Percentiles rank a stretch among this genome's conserved stretches.
These are phyloP conservation scores for Aegilops tauschii DNA, from an alignment of 176 grass and related monocot genomes.

Conservation along the genomic window DNA sequence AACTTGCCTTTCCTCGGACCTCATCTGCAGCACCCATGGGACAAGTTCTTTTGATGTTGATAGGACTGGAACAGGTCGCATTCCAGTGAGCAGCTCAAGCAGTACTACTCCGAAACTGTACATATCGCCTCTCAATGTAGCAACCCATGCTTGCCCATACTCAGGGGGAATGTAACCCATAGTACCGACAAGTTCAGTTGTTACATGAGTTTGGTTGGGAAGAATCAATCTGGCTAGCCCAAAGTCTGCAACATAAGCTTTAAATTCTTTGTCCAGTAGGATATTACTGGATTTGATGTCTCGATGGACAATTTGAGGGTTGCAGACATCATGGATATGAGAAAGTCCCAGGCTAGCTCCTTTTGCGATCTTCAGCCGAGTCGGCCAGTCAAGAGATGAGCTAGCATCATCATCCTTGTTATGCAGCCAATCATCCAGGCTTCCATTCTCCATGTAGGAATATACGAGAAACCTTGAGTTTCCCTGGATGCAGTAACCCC, in stretches of 20 bases:
- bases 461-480: slow-evolving; percentile 61
- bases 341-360: slow-evolving; percentile 62
- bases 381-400: slow-evolving; percentile 60
- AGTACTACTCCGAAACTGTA: slow-evolving; percentile 87
- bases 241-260: slow-evolving; percentile 77
- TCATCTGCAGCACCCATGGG: slow-evolving; percentile 53
- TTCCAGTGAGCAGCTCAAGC: slow-evolving; percentile 76
- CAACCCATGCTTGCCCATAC: slow-evolving; percentile 67
- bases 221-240: slow-evolving; percentile 72
- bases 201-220: slow-evolving; percentile 72
- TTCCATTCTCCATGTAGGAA: slow-evolving; percentile 95
- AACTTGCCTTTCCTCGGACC: slow-evolving; percentile 29
- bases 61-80: slow-evolving; percentile 63
- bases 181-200: slow-evolving; percentile 74
- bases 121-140: slow-evolving; percentile 69
- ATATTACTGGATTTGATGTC: slow-evolving; percentile 93
- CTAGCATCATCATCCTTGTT: slow-evolving; percentile 33
- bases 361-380: slow-evolving; percentile 58
- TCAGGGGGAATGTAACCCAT: slow-evolving; percentile 87
- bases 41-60: slow-evolving; percentile 53
- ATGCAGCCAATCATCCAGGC: slow-evolving; percentile 84
- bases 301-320: slow-evolving; percentile 68
- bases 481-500: slow-evolving; percentile 68
- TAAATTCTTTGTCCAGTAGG: slow-evolving; percentile 63
- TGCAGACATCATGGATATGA: slow-evolving; percentile 74